Conservation (phyloP, 1,284 basidiomycete genomes). For the Garcileccinum viscosum region DNA sequence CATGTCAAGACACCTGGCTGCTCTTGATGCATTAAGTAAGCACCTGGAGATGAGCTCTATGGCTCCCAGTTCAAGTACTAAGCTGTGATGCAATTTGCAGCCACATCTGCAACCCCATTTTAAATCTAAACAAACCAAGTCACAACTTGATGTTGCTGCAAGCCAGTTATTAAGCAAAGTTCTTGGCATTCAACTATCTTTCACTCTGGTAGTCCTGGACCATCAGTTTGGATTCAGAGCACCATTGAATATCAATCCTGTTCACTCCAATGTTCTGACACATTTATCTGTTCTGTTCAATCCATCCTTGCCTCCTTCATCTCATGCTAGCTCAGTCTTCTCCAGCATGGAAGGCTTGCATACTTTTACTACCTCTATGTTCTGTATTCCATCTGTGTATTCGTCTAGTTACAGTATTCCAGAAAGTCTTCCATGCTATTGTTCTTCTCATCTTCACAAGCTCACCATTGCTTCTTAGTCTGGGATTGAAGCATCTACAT, state of each 20-base stretch:
- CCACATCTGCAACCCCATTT: not conserved
- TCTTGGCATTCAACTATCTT: not conserved
- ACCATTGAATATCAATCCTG: not conserved
- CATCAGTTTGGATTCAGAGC: not conserved
- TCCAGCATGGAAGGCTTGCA: not conserved
- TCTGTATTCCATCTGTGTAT: not conserved
- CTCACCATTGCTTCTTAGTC: not conserved
- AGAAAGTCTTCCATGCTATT: not conserved
- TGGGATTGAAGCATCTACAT: not conserved
- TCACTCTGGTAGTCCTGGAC: not conserved
- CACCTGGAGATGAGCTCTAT: not conserved
- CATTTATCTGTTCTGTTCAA: not conserved
- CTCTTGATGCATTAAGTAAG: not conserved
- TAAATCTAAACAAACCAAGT: not conserved
- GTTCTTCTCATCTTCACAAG: not conserved
- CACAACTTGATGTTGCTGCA: no score
- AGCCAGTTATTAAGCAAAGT: not conserved
- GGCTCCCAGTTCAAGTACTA: not conserved
- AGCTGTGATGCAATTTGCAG: not conserved
- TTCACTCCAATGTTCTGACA: not conserved
- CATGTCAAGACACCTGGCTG: not conserved
- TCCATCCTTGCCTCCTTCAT: not conserved
- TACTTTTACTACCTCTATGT: not conserved
- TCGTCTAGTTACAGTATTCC: not conserved
- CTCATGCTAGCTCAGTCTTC: not conserved